phyloP scores from a whole-genome alignment of 164 flowering plant genomes.

The Echeveria elegans region DNA sequence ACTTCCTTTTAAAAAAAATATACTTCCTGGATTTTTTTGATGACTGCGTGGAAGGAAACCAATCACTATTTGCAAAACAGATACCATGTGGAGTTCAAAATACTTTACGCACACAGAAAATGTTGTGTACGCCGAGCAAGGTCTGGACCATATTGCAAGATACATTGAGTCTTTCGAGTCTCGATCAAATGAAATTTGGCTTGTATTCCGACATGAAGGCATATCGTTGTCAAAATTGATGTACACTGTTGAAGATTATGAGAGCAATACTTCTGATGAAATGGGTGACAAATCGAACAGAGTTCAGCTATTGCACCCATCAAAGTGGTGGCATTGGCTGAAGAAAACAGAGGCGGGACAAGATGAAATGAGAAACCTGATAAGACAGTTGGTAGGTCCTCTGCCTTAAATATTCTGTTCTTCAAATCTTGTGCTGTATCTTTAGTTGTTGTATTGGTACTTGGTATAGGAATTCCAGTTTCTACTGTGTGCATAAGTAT shows the following conservation, averaged over 20 bases:
- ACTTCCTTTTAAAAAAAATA: constrained; percentile 12
- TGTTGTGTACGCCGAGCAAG: constrained; percentile 50
- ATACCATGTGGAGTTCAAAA: constrained; percentile 15
- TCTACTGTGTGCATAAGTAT: background rate
- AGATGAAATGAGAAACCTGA: constrained; percentile 73
- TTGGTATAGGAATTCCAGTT: background rate
- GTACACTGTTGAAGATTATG: constrained; percentile 56
- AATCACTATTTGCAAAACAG: constrained; percentile 17
- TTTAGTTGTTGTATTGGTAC: background rate
- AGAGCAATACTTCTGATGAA: constrained; percentile 22
- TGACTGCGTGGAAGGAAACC: constrained; percentile 13
- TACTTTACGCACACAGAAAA: constrained; percentile 10
- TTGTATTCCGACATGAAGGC: constrained; percentile 89
- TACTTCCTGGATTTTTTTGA: constrained; percentile 9
- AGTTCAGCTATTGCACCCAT: constrained; percentile 63
- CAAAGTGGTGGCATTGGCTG: constrained; percentile 97
- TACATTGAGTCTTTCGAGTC: constrained; percentile 92
- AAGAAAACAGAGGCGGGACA: constrained; percentile 83
- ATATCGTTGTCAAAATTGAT: constrained; percentile 76
- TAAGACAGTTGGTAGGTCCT: constrained; percentile 92
- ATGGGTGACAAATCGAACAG: constrained; percentile 29
- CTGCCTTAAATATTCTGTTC: background rate
- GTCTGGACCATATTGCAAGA: constrained; percentile 90
- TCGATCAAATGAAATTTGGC: constrained; percentile 89
- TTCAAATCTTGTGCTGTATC: background rate